A percentile compares a stretch with the other conserved stretches of the same genome.
Evolutionary conservation across 495 filamentous ascomycete genomes (phyloP).

Genomic region (Neurospora terricola): DNA sequence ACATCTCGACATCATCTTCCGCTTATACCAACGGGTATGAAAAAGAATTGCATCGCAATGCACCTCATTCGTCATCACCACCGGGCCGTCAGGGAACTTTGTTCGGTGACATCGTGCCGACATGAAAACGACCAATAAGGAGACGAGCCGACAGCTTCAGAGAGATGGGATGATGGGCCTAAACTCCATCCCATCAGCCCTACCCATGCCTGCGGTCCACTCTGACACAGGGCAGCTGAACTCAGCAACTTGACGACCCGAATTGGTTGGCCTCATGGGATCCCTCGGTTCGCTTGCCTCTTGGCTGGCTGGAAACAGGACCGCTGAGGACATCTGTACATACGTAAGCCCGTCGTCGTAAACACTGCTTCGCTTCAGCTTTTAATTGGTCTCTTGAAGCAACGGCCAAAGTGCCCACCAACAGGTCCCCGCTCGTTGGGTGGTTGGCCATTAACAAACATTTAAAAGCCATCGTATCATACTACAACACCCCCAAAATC

Average conservation of each 20-base stretch:
- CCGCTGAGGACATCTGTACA: background rate
- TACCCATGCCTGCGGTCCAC: background rate
- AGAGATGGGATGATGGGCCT: background rate
- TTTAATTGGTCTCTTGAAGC: background rate
- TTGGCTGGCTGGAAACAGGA: background rate
- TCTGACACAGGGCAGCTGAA: background rate
- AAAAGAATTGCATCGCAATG: background rate
- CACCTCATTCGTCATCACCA: background rate
- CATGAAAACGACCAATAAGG: background rate
- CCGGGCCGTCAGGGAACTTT: background rate
- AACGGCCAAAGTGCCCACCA: background rate
- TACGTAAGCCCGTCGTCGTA: background rate
- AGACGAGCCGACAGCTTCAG: background rate
- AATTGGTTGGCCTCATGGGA: background rate
- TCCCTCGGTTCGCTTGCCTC: background rate
- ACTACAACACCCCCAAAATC: background rate
- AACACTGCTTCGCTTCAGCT: background rate
- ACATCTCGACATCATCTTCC: background rate
- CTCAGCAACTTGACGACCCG: background rate
- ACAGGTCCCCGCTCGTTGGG: background rate
- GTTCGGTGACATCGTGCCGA: background rate
- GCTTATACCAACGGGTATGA: background rate
- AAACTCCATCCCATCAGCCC: constrained; percentile 4
- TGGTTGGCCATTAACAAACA: background rate
- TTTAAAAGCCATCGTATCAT: background rate